A percentile compares a stretch with the other conserved stretches of the same genome.
Conservation (phyloP, 768 basidiomycete genomes). For the Boletus rubroflammeus region DNA sequence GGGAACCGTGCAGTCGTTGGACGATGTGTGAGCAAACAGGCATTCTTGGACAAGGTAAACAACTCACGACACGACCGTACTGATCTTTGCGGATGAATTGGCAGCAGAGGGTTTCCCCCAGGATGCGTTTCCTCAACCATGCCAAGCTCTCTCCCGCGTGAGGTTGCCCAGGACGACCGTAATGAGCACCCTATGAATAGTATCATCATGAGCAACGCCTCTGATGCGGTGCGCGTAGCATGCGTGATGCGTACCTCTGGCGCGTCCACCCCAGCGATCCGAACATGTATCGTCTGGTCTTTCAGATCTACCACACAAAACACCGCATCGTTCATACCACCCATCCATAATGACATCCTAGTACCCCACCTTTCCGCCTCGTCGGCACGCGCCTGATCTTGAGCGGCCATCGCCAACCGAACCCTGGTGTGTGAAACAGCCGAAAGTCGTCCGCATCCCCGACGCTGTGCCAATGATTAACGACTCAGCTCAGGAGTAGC, state of each 20-base stretch:
- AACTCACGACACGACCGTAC: conserved; percentile 73
- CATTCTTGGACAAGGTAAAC: background rate
- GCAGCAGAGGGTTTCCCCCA: conserved; percentile 61
- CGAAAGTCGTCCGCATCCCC: conserved; percentile 85
- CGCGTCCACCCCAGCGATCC: conserved; percentile 89
- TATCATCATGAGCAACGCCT: background rate
- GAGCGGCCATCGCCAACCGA: conserved; percentile 73
- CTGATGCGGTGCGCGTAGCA: too few species aligned
- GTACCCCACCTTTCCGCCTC: conserved; percentile 46
- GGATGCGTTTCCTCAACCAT: conserved; percentile 61
- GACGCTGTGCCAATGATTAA: conserved; percentile 45
- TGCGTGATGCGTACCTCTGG: conserved; percentile 61
- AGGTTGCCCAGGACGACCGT: conserved; percentile 77
- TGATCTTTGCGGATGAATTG: conserved; percentile 78
- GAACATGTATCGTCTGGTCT: conserved; percentile 79
- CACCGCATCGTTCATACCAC: background rate
- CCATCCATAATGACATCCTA: background rate
- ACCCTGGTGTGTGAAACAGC: conserved; percentile 78
- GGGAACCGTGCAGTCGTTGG: background rate
- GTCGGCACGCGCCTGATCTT: conserved; percentile 65
- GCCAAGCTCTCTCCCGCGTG: conserved; percentile 68
- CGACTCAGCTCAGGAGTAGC: background rate
- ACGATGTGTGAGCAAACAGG: background rate
- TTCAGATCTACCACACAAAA: conserved; percentile 52
- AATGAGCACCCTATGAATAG: conserved; percentile 62